Base-by-base conservation (phyloP, 495 filamentous ascomycete genomes). In the Tetracladium setigerum region DNA sequence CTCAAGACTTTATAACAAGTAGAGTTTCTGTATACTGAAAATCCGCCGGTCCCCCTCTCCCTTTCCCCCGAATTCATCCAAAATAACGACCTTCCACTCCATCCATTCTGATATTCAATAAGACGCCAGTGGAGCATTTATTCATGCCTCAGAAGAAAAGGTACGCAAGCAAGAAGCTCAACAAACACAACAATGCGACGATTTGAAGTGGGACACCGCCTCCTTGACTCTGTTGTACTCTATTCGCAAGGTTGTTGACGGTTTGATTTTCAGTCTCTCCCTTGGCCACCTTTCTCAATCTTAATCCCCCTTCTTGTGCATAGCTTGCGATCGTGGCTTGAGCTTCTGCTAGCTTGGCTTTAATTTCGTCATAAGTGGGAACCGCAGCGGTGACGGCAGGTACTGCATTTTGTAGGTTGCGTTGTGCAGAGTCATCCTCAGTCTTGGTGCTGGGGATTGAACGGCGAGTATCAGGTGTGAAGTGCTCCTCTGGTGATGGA, bases 91-190 rank as follows among this genome's bases (percentile, higher is more conserved):
- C 34, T 36, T 9, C 13, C 34, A n/a, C 13, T 36, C 34, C 34
- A 16, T 36, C 10, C 34, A 4, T 36, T 3, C 3, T 7, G 3
- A 27, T 27, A 27, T 27, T 27, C 22, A 27, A 27, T 27, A 7
- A 27, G 8, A 14, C 35, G 3, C 17, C 22, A 27, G 22, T 3
- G 22, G 22, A 18, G 4, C 39, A 16, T n/a, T 27, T 27, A 27
- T 27, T 27, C 3, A 3, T 43, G 10, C 11, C 38, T 74, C 80
- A 98, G 63, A 97, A 97, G 66, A 98, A 86, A 57, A 95, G 76
- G 64, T 95, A 98, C 2, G 87, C 94, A 56, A 97, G 73, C 62
- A 98, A 67, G 69, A 98, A 98, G 68, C 87, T 83, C 47, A 91
- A 50, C 63, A 98, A 70, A 58, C 92, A 97, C 40, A 98, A 69